Evolutionary conservation across 1,284 basidiomycete genomes (phyloP), one percentile per base, ranked within the genome.

Genomic region (Trichosporon sp.): DNA sequence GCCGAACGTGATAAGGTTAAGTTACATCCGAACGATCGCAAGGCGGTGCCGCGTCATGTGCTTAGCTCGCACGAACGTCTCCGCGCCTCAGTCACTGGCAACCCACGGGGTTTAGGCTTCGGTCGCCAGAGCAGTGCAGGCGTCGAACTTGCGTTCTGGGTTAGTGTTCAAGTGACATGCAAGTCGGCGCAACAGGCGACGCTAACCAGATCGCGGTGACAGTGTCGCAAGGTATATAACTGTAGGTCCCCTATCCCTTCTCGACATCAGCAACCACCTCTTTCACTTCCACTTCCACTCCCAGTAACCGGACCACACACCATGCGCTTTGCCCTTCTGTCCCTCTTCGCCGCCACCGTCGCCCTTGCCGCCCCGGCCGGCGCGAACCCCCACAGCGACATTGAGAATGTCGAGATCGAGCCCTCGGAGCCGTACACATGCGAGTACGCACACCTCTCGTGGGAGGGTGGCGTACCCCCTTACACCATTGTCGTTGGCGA

Each of bases 341-440:
- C 51, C 21, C 51, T 54, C 51, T 16, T 54, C 51, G 51, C 51
- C 21, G 51, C 51, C 63, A 64, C n/a, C 37, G 10, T n/a, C 12
- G 63, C 63, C 37, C 37, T 64, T 12, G 63, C 35, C n/a, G 63
- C 37, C 37, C 35, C 63, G 10, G 48, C 63, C 46, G 40, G 35
- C 12, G 12, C 26, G n/a, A 69, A 65, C 12, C 81, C 80, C 69
- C 76, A 77, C 59, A 66, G 70, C 79, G 19, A 10, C 51, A 54
- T 54, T 8, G n/a, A 19, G 51, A 54, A 54, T 19, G 51, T 54
- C 51, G 51, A 54, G 51, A 54, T 54, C 51, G 51, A 54, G 51
- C 51, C 51, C 51, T n/a, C n/a, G 6, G 51, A 54, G 51, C 51
- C 51, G 7, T 54, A 54, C 51, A 54, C 51, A 2, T 54, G 51